Conservation (phyloP, 768 basidiomycete genomes). For the Trametes meyenii region DNA sequence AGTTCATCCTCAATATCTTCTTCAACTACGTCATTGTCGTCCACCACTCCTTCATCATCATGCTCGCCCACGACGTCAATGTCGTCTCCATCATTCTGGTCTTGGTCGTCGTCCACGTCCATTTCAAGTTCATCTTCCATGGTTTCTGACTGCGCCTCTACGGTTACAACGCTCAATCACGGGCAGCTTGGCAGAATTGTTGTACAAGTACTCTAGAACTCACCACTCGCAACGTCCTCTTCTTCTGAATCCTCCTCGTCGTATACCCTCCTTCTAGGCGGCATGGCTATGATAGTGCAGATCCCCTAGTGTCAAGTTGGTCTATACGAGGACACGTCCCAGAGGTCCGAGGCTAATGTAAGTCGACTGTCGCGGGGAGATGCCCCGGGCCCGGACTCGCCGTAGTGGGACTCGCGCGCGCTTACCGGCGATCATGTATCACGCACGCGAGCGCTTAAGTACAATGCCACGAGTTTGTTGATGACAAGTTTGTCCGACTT, state of each 20-base stretch:
- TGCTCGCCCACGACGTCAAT: constrained; percentile 31
- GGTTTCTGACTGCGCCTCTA: constrained; percentile 36
- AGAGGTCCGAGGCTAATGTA: too few species aligned
- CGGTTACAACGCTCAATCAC: background rate
- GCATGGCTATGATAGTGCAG: constrained; percentile 2
- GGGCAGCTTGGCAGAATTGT: background rate
- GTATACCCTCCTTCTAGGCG: constrained; percentile 18
- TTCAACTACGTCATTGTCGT: constrained; percentile 46
- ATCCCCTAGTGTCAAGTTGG: background rate
- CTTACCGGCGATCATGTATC: too few species aligned
- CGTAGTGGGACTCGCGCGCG: too few species aligned
- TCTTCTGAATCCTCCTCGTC: constrained; percentile 23
- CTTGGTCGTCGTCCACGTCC: constrained; percentile 41
- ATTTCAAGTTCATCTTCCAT: constrained; percentile 45
- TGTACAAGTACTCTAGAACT: background rate
- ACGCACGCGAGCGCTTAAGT: too few species aligned
- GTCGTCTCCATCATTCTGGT: constrained; percentile 27
- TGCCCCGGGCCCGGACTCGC: too few species aligned
- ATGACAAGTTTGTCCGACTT: too few species aligned
- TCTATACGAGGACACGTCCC: too few species aligned
- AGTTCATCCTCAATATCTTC: constrained; percentile 34
- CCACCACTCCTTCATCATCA: constrained; percentile 34
- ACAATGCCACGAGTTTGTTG: too few species aligned
- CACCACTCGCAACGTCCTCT: constrained; percentile 26
- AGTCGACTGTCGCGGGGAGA: too few species aligned